Conservation (phyloP, 352 stramenopile genomes). For the Globisporangium emineosum region DNA sequence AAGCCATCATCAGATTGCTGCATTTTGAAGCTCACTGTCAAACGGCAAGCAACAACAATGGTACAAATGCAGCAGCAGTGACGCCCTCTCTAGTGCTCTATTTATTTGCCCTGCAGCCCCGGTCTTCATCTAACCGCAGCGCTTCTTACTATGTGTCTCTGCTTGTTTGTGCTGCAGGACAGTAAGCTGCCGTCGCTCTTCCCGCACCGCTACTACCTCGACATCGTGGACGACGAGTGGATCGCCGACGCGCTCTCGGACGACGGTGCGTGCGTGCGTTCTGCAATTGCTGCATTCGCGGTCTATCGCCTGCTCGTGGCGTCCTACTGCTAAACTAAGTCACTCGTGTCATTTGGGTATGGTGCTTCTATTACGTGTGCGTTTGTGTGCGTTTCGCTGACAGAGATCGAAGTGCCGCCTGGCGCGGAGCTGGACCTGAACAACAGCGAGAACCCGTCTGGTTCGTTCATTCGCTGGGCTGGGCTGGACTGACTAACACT, state of each 20-base stretch:
- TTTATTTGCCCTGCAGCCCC: neutral
- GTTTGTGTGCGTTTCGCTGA: neutral
- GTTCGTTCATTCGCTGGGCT: conserved; percentile 17
- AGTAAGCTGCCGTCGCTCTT: conserved; percentile 46
- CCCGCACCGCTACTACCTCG: conserved; percentile 63
- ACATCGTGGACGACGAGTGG: conserved; percentile 83
- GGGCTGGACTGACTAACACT: no score
- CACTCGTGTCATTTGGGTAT: neutral
- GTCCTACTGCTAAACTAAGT: neutral
- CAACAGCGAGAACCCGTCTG: conserved; percentile 43
- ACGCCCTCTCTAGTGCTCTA: neutral
- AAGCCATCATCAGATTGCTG: no score
- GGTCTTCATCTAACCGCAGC: neutral
- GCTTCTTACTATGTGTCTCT: neutral
- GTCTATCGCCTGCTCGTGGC: neutral
- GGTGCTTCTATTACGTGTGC: no score
- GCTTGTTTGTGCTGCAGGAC: conserved; percentile 4
- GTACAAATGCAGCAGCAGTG: neutral
- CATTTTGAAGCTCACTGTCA: no score
- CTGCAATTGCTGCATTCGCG: neutral
- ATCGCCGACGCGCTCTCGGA: conserved; percentile 78
- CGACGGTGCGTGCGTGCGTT: conserved; percentile 35
- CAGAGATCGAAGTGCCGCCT: conserved; percentile 73
- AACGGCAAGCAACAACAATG: neutral
- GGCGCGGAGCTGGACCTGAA: conserved; percentile 54